These are phyloP conservation scores for Termitomyces sp. DNA, from an alignment of 768 basidiomycete species.

Conservation along the genomic window DNA sequence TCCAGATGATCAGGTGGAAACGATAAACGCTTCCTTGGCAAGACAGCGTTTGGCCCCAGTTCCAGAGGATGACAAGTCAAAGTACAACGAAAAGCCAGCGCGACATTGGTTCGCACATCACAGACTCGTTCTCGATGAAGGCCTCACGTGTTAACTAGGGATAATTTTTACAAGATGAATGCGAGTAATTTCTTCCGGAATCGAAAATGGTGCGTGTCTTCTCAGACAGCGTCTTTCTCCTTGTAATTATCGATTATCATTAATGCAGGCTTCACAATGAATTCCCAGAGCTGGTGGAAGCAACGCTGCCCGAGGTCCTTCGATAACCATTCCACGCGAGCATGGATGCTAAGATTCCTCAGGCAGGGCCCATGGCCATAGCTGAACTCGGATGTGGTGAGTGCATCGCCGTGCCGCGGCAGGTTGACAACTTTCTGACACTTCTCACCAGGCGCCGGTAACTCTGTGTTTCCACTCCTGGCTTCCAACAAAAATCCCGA, in stretches of 20 bases:
- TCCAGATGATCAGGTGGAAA: conserved; percentile 75
- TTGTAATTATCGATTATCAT: neutral
- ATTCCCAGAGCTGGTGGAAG: conserved; percentile 82
- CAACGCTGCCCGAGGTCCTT: conserved; percentile 60
- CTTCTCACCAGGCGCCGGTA: conserved; percentile 73
- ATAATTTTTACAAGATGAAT: conserved; percentile 89
- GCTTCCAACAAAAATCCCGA: conserved; percentile 78
- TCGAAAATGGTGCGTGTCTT: conserved; percentile 67
- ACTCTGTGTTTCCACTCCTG: conserved; percentile 87
- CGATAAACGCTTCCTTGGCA: conserved; percentile 64
- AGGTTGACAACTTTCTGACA: neutral
- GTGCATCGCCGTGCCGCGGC: conserved; percentile 13
- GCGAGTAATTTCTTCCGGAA: conserved; percentile 90
- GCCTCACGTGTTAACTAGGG: conserved; percentile 53
- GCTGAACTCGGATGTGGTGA: conserved; percentile 91
- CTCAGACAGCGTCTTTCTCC: neutral
- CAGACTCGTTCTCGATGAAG: neutral
- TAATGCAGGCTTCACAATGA: conserved; percentile 79
- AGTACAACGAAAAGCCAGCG: conserved; percentile 71
- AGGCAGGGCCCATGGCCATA: conserved; percentile 78
- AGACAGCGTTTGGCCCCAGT: conserved; percentile 76
- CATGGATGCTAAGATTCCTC: conserved; percentile 12
- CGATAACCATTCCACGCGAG: conserved; percentile 1
- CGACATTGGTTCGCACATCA: conserved; percentile 55
- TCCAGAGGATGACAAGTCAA: conserved; percentile 61